These are phyloP conservation scores for Termitomyces sp. DNA, from an alignment of 768 basidiomycete species.

Conservation along the genomic window DNA sequence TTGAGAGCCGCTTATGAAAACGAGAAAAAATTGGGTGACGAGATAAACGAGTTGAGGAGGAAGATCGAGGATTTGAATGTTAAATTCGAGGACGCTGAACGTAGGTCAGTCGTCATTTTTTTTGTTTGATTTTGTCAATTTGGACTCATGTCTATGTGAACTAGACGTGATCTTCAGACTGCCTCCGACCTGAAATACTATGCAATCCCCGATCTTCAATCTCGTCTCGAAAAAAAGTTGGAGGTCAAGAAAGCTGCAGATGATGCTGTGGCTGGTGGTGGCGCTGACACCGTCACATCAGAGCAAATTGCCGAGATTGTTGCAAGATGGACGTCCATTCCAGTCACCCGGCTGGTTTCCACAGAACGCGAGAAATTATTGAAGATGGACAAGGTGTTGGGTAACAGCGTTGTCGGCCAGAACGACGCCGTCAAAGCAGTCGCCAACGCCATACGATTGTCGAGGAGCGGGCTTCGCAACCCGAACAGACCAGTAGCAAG, in stretches of 20 bases:
- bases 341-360: conserved; percentile 81
- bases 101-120: conserved; percentile 45
- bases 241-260: conserved; percentile 70
- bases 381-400: conserved; percentile 80
- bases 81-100: conserved; percentile 90
- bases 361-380: conserved; percentile 88
- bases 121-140: background rate
- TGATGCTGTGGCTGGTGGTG: conserved; percentile 52
- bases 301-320: conserved; percentile 95
- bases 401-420: conserved; percentile 81
- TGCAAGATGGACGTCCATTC: conserved; percentile 88
- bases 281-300: conserved; percentile 69
- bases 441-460: conserved; percentile 89
- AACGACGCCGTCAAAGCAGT: conserved; percentile 88
- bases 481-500: conserved; percentile 85
- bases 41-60: conserved; percentile 68
- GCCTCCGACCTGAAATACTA: conserved; percentile 90
- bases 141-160: conserved; percentile 11
- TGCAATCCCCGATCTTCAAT: conserved; percentile 84
- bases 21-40: conserved; percentile 77
- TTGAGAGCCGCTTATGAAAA: conserved; percentile 83
- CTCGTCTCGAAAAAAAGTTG: conserved; percentile 58
- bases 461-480: conserved; percentile 90
- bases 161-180: conserved; percentile 62
- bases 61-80: conserved; percentile 88